Evolutionary conservation across 306 rosid species (phyloP).

Genomic region (Lathyrus oleraceus): DNA sequence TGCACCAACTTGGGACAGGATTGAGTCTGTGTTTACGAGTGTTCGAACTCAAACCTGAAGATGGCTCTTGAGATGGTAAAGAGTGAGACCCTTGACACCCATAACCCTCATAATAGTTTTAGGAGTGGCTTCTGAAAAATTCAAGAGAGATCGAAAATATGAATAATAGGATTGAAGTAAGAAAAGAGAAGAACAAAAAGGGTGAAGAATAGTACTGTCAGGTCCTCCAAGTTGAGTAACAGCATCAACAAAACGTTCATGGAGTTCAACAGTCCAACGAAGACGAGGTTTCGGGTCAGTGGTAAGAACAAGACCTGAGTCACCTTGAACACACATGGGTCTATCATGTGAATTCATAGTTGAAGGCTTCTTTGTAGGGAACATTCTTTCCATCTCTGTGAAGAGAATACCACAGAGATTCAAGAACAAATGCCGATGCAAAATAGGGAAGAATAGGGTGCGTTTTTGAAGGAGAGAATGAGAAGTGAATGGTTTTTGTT

Average conservation of each 20-base stretch:
- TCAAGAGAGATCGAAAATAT: neutral
- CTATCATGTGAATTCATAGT: conserved; percentile 97
- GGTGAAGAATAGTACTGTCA: conserved; percentile 64
- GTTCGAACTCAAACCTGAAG: conserved; percentile 68
- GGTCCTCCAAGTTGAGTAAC: conserved; percentile 99
- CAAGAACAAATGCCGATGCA: conserved; percentile 99
- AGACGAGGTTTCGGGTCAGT: conserved; percentile 99
- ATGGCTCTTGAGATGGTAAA: conserved; percentile 99
- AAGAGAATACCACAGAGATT: conserved; percentile 67
- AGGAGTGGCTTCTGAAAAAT: conserved; percentile 86
- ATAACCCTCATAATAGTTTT: conserved; percentile 99
- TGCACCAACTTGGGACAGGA: no score
- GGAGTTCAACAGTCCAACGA: conserved; percentile 98
- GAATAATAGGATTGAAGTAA: neutral
- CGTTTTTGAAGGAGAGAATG: conserved; percentile 75
- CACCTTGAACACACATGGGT: conserved; percentile 95
- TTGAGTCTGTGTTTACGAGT: no score
- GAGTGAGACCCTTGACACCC: conserved; percentile 99
- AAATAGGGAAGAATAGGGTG: conserved; percentile 87
- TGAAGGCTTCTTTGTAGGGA: conserved; percentile 98
- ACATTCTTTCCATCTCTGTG: conserved; percentile 66
- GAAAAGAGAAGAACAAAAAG: neutral
- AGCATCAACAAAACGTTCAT: conserved; percentile 98
- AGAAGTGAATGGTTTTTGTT: conserved; percentile 51
- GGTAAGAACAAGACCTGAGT: conserved; percentile 98